Conservation (phyloP, 2,329 filamentous ascomycete genomes). For the Chlorencoelia australis region DNA sequence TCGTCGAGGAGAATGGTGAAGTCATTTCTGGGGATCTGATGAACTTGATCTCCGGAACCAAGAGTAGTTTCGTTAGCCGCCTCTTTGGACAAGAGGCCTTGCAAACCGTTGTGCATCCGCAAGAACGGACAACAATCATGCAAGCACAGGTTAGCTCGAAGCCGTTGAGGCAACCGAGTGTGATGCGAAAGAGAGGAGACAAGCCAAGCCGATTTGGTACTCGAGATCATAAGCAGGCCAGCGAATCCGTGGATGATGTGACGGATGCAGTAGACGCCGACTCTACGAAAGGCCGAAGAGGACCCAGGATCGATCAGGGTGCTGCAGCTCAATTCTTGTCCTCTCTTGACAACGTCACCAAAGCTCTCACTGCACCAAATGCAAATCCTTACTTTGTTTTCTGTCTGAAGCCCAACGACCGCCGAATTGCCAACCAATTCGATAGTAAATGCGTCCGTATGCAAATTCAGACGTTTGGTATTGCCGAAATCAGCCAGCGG, state of each 20-base stretch:
- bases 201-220: constrained; percentile 19
- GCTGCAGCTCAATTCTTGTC: constrained; percentile 88
- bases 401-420: constrained; percentile 93
- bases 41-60: constrained; percentile 82
- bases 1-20: constrained; percentile 93
- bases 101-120: constrained; percentile 85
- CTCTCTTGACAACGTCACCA: constrained; percentile 81
- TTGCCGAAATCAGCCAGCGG: constrained; percentile 92
- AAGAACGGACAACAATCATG: constrained; percentile 83
- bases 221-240: constrained; percentile 27
- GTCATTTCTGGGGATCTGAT: constrained; percentile 92
- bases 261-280: constrained; percentile 37
- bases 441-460: constrained; percentile 96
- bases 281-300: constrained; percentile 29
- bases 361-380: constrained; percentile 69
- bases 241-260: constrained; percentile 31
- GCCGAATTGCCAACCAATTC: constrained; percentile 95
- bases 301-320: constrained; percentile 57
- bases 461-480: constrained; percentile 90
- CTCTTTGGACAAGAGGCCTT: constrained; percentile 95
- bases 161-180: constrained; percentile 82
- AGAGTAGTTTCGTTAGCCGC: constrained; percentile 78
- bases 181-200: constrained; percentile 66
- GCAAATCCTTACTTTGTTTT: constrained; percentile 95
- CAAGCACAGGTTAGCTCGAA: constrained; percentile 95